phyloP scores from a whole-genome alignment of 228 moss, liverwort and hornwort species.

The Sphagnum magellanicum region DNA sequence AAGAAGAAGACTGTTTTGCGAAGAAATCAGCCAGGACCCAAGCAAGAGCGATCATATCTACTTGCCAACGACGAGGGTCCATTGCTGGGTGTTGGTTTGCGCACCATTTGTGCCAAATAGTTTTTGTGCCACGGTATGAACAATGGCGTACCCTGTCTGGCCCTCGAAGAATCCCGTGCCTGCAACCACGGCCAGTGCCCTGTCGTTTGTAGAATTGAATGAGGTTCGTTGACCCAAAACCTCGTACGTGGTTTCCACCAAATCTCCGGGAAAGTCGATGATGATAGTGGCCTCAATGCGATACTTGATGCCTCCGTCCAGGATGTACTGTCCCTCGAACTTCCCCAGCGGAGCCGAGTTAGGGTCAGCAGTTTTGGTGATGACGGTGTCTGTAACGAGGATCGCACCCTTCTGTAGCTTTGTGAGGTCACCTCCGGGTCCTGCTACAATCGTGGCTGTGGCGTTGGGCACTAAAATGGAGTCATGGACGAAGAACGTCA shows the following conservation, averaged over 20 bases:
- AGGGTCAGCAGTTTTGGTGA: conserved; percentile 6
- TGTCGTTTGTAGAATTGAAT: conserved; percentile 11
- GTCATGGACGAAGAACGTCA: background rate
- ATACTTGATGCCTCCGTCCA: conserved; percentile 13
- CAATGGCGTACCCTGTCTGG: conserved; percentile 7
- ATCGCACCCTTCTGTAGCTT: conserved; percentile 8
- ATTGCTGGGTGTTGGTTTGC: conserved; percentile 16
- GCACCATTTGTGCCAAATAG: conserved; percentile 12
- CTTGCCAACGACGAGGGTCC: conserved; percentile 23
- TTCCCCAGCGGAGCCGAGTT: background rate
- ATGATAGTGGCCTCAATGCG: conserved; percentile 15
- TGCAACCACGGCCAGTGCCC: conserved; percentile 13
- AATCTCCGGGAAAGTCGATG: conserved; percentile 16
- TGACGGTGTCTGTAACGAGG: conserved; percentile 7
- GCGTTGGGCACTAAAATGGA: background rate
- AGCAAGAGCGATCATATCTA: background rate
- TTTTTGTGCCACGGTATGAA: conserved; percentile 6
- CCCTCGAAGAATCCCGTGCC: conserved; percentile 7
- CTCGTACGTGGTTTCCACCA: conserved; percentile 18
- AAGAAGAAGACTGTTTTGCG: too few species aligned
- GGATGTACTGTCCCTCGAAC: conserved; percentile 8
- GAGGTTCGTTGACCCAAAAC: conserved; percentile 8
- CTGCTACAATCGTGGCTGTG: conserved; percentile 8
- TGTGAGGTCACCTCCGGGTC: conserved; percentile 4
- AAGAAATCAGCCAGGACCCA: too few species aligned